Base-by-base conservation (phyloP, 169 alveolate genomes). In the Miamiensis avidus region DNA sequence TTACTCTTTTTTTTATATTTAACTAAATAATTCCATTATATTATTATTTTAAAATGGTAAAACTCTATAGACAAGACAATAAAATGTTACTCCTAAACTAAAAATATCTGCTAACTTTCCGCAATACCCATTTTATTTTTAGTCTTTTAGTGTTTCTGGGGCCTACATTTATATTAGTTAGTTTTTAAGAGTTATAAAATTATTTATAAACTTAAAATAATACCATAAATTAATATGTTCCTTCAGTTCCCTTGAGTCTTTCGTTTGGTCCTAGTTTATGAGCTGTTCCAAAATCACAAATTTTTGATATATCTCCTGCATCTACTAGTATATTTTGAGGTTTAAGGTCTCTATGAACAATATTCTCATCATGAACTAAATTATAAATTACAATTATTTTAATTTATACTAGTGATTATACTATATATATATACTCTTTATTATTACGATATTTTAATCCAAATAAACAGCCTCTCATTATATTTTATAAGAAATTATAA, bases 321-420 rank as follows among this genome's bases (percentile, higher is more conserved):
- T 85, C 86, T 6, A 92, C 65, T 0, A 92, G 82, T 27, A 92
- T 34, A 81, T 92, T 92, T 72, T 92, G 93, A n/a, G 96, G 96
- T 69, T 92, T 92, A 1, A 92, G 74, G 74, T 92, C 95, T 81
- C 95, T 82, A 83, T 92, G 95, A 31, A 92, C 89, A 25, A 92
- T 64, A 49, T 85, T 84, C 34, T 89, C 84, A 29, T 88, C 82
- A 76, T 92, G 95, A 4, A 49, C 69, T 49, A 49, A 49, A 11
- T 49, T 49, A 49, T 11, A 49, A 49, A 49, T 49, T 49, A 11
- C 69, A 4, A 49, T 11, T 11, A 49, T 49, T 49, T 49, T 49
- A 49, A 11, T 11, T 49, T 49, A 49, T 49, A 49, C 20, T 49
- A 49, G 20, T 11, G 20, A 49, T 11, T 49, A 49, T 49, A 49